These are phyloP conservation scores for Biscogniauxia marginata DNA, from an alignment of 2,329 filamentous ascomycete species.

Conservation along the genomic window DNA sequence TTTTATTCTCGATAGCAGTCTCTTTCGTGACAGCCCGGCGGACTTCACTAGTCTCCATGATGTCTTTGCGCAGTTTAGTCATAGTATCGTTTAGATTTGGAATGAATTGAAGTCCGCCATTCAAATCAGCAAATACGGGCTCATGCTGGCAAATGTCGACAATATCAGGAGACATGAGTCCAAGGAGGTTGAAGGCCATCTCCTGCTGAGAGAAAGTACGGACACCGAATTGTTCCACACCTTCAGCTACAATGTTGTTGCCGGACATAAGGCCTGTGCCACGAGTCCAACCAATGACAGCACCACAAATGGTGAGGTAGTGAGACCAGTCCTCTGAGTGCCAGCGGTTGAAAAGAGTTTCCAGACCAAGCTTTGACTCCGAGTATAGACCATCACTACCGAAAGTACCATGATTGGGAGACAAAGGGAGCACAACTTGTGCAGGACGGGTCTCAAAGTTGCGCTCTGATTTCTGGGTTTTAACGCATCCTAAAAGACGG, in stretches of 20 bases:
- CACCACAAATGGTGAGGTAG: constrained; percentile 97
- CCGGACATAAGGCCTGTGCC: constrained; percentile 97
- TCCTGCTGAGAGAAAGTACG: constrained; percentile 99
- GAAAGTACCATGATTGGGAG: constrained; percentile 97
- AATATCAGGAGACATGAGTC: constrained; percentile 90
- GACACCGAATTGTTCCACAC: constrained; percentile 93
- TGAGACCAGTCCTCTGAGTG: constrained; percentile 96
- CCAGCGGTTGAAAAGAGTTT: constrained; percentile 98
- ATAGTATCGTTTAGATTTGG: constrained; percentile 93
- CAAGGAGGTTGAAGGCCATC: constrained; percentile 98
- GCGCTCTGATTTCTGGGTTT: constrained; percentile 81
- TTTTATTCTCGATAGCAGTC: constrained; percentile 93
- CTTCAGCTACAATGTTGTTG: constrained; percentile 97
- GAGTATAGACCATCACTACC: constrained; percentile 97
- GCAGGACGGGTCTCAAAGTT: constrained; percentile 94
- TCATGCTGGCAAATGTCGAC: constrained; percentile 94
- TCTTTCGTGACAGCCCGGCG: constrained; percentile 93
- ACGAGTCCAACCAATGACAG: constrained; percentile 98
- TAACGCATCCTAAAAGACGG: constrained; percentile 85
- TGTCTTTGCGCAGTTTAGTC: constrained; percentile 89
- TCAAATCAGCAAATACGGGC: constrained; percentile 95
- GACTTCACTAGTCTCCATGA: constrained; percentile 92
- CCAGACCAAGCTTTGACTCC: constrained; percentile 93
- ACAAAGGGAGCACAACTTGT: constrained; percentile 92
- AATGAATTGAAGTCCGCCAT: constrained; percentile 96